Base-by-base conservation (phyloP, 257 asterid genomes). In the Dorcoceras hygrometricum region DNA sequence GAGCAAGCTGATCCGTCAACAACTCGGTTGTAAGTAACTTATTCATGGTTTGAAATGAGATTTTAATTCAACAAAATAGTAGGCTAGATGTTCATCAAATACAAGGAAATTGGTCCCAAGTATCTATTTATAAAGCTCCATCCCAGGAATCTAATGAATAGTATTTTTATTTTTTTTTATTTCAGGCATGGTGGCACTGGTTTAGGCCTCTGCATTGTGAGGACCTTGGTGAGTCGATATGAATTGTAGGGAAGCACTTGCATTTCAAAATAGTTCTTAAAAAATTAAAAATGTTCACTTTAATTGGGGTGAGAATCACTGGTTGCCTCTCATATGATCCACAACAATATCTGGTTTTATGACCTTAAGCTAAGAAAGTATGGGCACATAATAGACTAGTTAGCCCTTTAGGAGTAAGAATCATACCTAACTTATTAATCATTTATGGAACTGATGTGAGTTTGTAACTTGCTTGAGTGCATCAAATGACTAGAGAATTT, bases 1-100 rank as follows among this genome's bases (percentile, higher is more conserved):
- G 98, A 91, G 81, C 96, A 91, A 75, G 98, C 98, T 36, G 98
- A 91, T 78, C 98, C 96, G 39, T 91, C 98, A 27, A 89, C 98
- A 28, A 91, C 96, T 77, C 87, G 98, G 60, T 73, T 91, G 98
- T 91, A 80, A 82, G 92, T 65, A 67, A 20, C 76, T 73, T 68
- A 59, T 46, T 12, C n/a, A 39, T 54, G 60, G 23, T 19, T 53
- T 50, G 1, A 22, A 23, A 5, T 61, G 43, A 34, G 43, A 16
- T 8, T 19, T n/a, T 26, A 19, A 18, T n/a, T 4, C 6, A 34
- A 18, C n/a, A 48, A 32, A 27, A 56, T 7, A 57, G 28, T 14
- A 50, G 46, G 36, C 24, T 22, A 4, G 2, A 48, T 26, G 31
- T 26, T 18, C 22, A 65, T 43, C 39, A 16, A 14, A 46, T 34